phyloP scores from a whole-genome alignment of 23 red algal genomes.

The Cyanidiococcus yangmingshanensis region DNA sequence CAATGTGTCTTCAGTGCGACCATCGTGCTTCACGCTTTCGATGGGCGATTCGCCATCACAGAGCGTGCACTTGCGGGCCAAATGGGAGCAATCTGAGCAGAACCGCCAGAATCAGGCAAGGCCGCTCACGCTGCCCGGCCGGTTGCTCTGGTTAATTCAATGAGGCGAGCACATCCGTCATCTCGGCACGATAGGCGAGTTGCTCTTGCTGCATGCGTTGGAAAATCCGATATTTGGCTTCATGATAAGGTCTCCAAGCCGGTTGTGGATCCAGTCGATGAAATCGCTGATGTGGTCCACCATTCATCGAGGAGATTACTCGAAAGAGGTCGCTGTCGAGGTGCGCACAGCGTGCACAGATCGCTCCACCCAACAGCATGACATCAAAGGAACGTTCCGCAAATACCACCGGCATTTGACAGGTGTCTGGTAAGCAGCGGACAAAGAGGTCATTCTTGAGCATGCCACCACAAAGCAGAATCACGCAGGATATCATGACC shows the following conservation, averaged over 20 bases:
- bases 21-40: no score
- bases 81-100: no score
- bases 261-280: slow-evolving; percentile 13
- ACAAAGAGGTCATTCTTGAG: slow-evolving; percentile 54
- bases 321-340: neutral
- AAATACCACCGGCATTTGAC: slow-evolving; percentile 27
- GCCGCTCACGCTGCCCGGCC: no score
- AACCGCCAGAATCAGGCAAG: no score
- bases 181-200: slow-evolving; percentile 1
- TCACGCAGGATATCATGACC: slow-evolving; percentile 36
- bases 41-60: no score
- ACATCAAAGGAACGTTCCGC: neutral
- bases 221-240: slow-evolving; percentile 5
- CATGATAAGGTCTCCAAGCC: neutral
- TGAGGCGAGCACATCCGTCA: neutral
- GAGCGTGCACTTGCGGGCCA: no score
- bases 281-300: neutral
- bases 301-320: neutral
- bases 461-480: slow-evolving; percentile 58
- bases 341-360: slow-evolving; percentile 13
- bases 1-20: no score
- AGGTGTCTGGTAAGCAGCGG: slow-evolving; percentile 33
- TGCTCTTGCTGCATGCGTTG: slow-evolving; percentile 16
- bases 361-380: slow-evolving; percentile 7
- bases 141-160: no score